Conservation (phyloP, 208 protist genomes). For the Sergeia podlipaevii region DNA sequence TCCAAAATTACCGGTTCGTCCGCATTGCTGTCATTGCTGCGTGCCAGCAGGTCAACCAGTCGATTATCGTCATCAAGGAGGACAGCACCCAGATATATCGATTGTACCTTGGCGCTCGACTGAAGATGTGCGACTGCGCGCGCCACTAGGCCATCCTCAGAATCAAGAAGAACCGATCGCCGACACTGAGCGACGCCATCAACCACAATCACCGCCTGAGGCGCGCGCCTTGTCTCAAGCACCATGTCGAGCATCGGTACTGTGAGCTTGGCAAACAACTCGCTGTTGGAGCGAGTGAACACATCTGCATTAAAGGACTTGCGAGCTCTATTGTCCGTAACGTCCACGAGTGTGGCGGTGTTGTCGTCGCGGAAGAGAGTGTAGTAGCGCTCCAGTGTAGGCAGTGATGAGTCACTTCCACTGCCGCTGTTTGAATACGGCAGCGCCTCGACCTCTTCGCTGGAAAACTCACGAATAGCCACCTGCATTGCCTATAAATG, state of each 20-base stretch:
- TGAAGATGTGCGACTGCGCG: constrained; percentile 12
- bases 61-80: constrained; percentile 53
- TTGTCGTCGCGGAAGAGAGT: constrained; percentile 24
- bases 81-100: constrained; percentile 45
- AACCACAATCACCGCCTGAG: constrained; percentile 53
- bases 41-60: constrained; percentile 29
- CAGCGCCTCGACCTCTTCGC: constrained; percentile 18
- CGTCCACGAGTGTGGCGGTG: constrained; percentile 49
- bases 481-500: constrained; percentile 30
- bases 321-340: constrained; percentile 57
- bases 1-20: constrained; percentile 58
- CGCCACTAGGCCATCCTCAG: constrained; percentile 38
- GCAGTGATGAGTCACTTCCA: background rate
- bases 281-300: constrained; percentile 4
- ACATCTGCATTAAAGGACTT: constrained; percentile 54
- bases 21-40: constrained; percentile 1
- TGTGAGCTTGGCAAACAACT: constrained; percentile 29
- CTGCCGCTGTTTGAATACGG: background rate
- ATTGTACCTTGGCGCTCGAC: constrained; percentile 15
- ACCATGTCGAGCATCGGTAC: constrained; percentile 39
- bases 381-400: constrained; percentile 56
- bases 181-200: constrained; percentile 40
- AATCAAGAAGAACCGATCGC: constrained; percentile 27
- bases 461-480: constrained; percentile 37
- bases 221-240: constrained; percentile 19